phyloP scores from a whole-genome alignment of 805 yeast species.

The Candida verbasci region DNA sequence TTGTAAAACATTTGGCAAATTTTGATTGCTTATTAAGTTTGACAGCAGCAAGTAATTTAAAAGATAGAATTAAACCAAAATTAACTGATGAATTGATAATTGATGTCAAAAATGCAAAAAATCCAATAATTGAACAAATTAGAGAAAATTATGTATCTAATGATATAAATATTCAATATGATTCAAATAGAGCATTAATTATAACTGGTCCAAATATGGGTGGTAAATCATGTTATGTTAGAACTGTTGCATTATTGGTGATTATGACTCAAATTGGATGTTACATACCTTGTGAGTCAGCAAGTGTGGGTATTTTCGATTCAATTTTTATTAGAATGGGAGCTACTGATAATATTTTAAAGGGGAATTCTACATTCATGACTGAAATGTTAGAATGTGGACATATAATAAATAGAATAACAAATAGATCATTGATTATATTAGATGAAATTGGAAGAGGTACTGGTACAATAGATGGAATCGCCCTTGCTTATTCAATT shows the following conservation, averaged over 20 bases:
- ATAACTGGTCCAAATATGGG: conserved; percentile 91
- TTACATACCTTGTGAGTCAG: conserved; percentile 63
- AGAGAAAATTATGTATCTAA: conserved; percentile 57
- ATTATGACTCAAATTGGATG: conserved; percentile 78
- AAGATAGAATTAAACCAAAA: conserved; percentile 42
- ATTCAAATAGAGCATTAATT: conserved; percentile 49
- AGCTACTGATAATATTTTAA: conserved; percentile 70
- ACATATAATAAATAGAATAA: conserved; percentile 48
- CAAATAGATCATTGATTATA: conserved; percentile 56
- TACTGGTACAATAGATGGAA: conserved; percentile 69
- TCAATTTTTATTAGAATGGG: conserved; percentile 81
- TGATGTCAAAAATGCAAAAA: conserved; percentile 53
- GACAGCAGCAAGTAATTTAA: conserved; percentile 52
- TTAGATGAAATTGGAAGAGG: conserved; percentile 84
- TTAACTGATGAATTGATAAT: conserved; percentile 43
- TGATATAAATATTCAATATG: conserved; percentile 46
- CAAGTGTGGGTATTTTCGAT: conserved; percentile 66
- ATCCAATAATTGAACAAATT: conserved; percentile 61
- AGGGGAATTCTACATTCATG: conserved; percentile 81
- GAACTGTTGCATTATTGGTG: conserved; percentile 65
- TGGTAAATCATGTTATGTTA: conserved; percentile 74
- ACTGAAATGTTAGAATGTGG: conserved; percentile 68
- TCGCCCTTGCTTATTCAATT: conserved; percentile 73
- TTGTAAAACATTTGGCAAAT: conserved; percentile 46
- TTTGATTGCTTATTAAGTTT: conserved; percentile 69